Percentiles rank a stretch among this genome's conserved stretches.
Evolutionary conservation across 768 basidiomycete genomes (phyloP).

Genomic region (Hericium coralloides): DNA sequence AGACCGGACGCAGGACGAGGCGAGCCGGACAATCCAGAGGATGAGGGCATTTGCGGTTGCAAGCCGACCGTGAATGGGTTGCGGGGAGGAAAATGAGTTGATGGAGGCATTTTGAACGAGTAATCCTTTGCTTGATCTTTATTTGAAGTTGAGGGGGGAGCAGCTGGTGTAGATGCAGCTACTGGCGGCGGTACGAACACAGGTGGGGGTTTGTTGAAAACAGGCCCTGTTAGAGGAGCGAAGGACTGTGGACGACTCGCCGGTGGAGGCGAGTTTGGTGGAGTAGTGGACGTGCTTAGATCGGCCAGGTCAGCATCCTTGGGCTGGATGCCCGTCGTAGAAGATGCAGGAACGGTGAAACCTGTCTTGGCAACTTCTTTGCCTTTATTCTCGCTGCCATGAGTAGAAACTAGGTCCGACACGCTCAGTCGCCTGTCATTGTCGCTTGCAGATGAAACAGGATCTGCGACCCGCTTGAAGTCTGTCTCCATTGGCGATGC

Average conservation of each 20-base stretch:
- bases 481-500: not conserved
- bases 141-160: constrained; percentile 10
- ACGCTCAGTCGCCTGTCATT: constrained; percentile 39
- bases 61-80: constrained; percentile 39
- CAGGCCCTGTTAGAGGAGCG: constrained; percentile 32
- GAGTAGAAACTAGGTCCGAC: constrained; percentile 44
- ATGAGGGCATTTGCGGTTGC: constrained; percentile 8
- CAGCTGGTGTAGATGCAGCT: constrained; percentile 14
- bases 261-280: constrained; percentile 14
- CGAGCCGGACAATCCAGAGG: constrained; percentile 15
- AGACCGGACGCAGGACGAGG: constrained; percentile 20
- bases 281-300: constrained; percentile 10
- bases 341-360: no score
- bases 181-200: constrained; percentile 40
- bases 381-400: constrained; percentile 15
- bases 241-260: constrained; percentile 11
- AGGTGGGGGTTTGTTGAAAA: constrained; percentile 49
- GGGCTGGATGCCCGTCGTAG: not conserved
- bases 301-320: not conserved
- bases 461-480: not conserved
- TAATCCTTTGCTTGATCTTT: constrained; percentile 20
- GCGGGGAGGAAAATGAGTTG: constrained; percentile 33
- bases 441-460: constrained; percentile 7
- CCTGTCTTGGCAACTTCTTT: not conserved
- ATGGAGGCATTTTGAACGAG: constrained; percentile 25